A percentile compares a stretch with the other conserved stretches of the same genome.
Conservation (phyloP, 164 flowering plant species). For the Pachysandra terminalis region DNA sequence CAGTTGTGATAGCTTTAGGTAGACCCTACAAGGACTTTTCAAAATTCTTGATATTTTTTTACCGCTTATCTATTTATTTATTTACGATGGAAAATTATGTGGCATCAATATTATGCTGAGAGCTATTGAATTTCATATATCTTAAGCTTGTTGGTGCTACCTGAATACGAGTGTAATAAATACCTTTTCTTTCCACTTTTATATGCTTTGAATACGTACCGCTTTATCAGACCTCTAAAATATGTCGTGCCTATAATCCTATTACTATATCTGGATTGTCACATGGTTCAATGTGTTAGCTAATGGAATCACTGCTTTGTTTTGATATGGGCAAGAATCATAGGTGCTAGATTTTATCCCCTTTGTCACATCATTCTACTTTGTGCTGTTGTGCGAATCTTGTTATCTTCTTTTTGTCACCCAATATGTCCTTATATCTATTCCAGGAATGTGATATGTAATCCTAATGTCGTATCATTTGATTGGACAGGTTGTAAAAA, state of each 20-base stretch:
- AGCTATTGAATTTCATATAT: background rate
- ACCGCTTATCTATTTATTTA: too few species aligned
- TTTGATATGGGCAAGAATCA: background rate
- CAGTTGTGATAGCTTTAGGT: background rate
- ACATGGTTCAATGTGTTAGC: too few species aligned
- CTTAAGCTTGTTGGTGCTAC: background rate
- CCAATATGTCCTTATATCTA: background rate
- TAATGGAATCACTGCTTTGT: too few species aligned
- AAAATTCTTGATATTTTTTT: background rate
- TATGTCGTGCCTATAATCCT: background rate
- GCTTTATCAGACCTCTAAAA: background rate
- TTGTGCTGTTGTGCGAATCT: background rate
- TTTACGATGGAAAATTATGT: background rate
- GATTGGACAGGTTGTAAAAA: constrained; percentile 52
- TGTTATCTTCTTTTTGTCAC: background rate
- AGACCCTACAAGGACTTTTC: background rate
- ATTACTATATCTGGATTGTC: background rate
- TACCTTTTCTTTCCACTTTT: background rate
- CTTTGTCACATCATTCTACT: background rate
- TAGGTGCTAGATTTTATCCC: background rate
- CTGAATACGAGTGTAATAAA: too few species aligned
- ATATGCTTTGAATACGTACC: background rate
- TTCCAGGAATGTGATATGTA: background rate
- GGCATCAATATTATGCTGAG: background rate
- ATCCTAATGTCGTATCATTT: background rate